phyloP scores from a whole-genome alignment of 2,329 filamentous ascomycete genomes.

The Ilyonectria mors-panacis region DNA sequence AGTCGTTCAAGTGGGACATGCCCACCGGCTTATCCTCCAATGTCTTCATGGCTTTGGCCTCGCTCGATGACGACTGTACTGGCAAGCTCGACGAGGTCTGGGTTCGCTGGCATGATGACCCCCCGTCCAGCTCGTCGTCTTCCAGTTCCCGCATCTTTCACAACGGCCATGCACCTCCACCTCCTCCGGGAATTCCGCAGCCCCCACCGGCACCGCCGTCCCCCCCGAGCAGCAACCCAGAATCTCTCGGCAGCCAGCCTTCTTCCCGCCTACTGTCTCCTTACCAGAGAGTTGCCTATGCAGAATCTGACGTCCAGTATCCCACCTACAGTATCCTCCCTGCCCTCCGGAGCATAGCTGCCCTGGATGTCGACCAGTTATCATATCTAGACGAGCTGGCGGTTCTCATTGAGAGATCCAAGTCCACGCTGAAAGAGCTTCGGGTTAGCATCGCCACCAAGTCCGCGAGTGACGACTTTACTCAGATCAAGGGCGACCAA shows the following conservation, averaged over 20 bases:
- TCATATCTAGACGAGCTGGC: constrained; percentile 35
- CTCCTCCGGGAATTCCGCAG: constrained; percentile 8
- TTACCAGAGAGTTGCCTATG: constrained; percentile 21
- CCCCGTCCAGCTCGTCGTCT: constrained; percentile 21
- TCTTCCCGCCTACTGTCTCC: constrained; percentile 20
- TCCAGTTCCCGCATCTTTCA: constrained; percentile 31
- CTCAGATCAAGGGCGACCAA: constrained; percentile 27
- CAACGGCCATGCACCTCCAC: constrained; percentile 27
- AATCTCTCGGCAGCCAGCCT: constrained; percentile 24
- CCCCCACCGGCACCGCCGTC: constrained; percentile 23
- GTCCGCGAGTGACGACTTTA: constrained; percentile 24
- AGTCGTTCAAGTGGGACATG: constrained; percentile 37
- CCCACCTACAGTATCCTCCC: constrained; percentile 34
- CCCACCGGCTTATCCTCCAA: constrained; percentile 34
- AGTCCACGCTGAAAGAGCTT: constrained; percentile 26
- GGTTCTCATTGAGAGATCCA: constrained; percentile 30
- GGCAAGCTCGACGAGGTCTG: constrained; percentile 30
- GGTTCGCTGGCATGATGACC: constrained; percentile 31
- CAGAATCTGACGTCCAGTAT: constrained; percentile 24
- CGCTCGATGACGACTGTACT: constrained; percentile 22
- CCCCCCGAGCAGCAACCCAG: constrained; percentile 28
- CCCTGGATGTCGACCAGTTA: constrained; percentile 29
- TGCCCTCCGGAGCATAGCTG: constrained; percentile 29
- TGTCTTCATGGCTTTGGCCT: constrained; percentile 35
- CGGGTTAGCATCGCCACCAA: constrained; percentile 29